Percentiles rank a stretch among this genome's conserved stretches.
phyloP scores from a whole-genome alignment of 2,329 filamentous ascomycete species.

The Blastomyces parvus region DNA sequence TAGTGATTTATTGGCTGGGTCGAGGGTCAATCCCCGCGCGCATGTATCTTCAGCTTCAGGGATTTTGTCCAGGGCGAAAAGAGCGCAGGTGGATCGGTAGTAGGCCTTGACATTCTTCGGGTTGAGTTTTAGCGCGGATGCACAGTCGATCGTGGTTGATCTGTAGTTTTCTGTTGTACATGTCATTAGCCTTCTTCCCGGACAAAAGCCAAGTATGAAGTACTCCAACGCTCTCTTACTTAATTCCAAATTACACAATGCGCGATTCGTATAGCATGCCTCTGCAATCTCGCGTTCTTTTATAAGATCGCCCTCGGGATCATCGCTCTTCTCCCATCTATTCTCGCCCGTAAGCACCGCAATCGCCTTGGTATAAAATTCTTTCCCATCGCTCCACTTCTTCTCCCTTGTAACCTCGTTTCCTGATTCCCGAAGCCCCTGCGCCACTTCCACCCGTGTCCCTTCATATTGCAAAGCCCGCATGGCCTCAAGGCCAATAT shows the following conservation, averaged over 20 bases:
- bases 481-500: conserved; percentile 74
- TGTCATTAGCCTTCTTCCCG: conserved; percentile 2
- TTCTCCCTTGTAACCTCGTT: conserved; percentile 75
- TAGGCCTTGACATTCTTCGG: conserved; percentile 76
- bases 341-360: conserved; percentile 59
- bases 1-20: conserved; percentile 59
- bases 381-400: conserved; percentile 71
- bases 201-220: not conserved
- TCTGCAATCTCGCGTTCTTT: conserved; percentile 60
- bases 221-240: conserved; percentile 39
- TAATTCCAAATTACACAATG: conserved; percentile 79
- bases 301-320: conserved; percentile 49
- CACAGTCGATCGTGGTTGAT: conserved; percentile 76
- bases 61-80: conserved; percentile 69
- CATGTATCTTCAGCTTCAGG: conserved; percentile 73
- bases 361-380: conserved; percentile 87
- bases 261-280: conserved; percentile 73
- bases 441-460: conserved; percentile 69
- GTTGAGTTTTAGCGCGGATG: conserved; percentile 67
- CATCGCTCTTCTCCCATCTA: conserved; percentile 43
- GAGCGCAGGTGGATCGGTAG: conserved; percentile 72
- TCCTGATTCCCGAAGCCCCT: conserved; percentile 81
- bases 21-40: conserved; percentile 61
- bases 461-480: conserved; percentile 90
- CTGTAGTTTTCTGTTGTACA: conserved; percentile 63